Evolutionary conservation across 768 basidiomycete genomes (phyloP), one percentile per base, ranked within the genome.

Genomic region (Podaxis rugospora): DNA sequence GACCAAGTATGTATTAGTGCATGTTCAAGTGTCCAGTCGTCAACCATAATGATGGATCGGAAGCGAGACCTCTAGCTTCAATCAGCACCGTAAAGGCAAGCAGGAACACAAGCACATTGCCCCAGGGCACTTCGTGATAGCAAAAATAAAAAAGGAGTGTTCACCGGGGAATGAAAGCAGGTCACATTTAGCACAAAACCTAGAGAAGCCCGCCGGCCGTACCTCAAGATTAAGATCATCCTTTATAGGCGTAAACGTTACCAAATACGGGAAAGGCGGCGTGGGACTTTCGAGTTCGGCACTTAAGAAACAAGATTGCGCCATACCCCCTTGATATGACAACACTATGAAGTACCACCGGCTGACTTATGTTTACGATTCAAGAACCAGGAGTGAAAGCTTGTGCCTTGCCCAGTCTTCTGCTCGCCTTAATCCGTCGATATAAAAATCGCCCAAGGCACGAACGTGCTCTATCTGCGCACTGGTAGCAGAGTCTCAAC

Each of bases 281-380:
- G 42, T 44, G 42, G 42, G 42, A 44, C 18, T 44, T 44, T 18
- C 25, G 1, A 49, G 21, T 18, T 44, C 39, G 11, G 55, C 40
- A 39, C 18, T 18, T 11, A 27, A 42, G 9, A 16, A 21, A 32
- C 27, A 35, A 32, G 5, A 61, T 61, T 54, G 60, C 60, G 60
- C 53, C 53, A 61, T 61, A 23, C 46, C 18, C 35, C 27, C 28
- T 14, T 47, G 46, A 57, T 49, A 57, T 57, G 57, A 57, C 57
- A 57, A 57, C 57, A 57, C 21, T 18, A 49, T 57, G 56, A 27
- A 49, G 18, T 27, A 16, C 54, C 25, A 13, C 54, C 39, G 25
- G 23, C 23, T 55, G 37, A 55, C 11, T 23, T 21, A 37, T 36
- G 47, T 49, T 44, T 16, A 18, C 42, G n/a, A 44, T 18, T 44